Base-by-base conservation (phyloP, 176 grass and related monocot genomes). In the Cenchrus fungigraminus region DNA sequence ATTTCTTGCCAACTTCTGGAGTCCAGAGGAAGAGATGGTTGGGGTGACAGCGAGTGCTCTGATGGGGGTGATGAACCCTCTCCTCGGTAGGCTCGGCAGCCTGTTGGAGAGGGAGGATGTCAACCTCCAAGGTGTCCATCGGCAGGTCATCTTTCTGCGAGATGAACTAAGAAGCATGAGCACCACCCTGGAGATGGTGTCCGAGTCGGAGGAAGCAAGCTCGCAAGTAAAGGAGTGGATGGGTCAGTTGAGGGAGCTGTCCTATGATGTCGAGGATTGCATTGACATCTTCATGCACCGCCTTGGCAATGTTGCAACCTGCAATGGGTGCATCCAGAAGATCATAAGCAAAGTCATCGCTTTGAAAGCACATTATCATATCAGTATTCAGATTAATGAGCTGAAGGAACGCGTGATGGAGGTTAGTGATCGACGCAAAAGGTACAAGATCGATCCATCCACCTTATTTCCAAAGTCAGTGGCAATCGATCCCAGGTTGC, bases 231-330 rank as follows among this genome's bases (percentile, higher is more conserved):
- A 47, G 28, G 65, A 65, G 7, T 81, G 83, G 77, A 81, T 76
- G 45, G 6, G n/a, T 4, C 62, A 81, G 37, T 49, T 85, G 82
- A 43, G 82, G 53, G 87, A 89, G 68, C 50, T 89, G 12, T 74
- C 82, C 17, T 89, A 89, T 49, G 77, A 89, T 12, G 12, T 69
- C 2, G 77, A 89, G 63, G 87, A 89, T 46, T 85, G 76, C 69
- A 70, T 89, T 40, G 77, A 89, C 0, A 28, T 61, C 51, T 85
- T 89, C 31, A 9, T n/a, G 43, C 44, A 80, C 32, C 44, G 14
- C 9, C 61, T 64, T 6, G 40, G 6, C 70, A 13, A 15, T 19
- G 49, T 20, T 16, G 78, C 14, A 15, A 37, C 9, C 45, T 56
- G 74, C 43, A 2, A 73, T 15, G 65, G 81, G 7, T 32, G 79